Evolutionary conservation across 1,284 basidiomycete species (phyloP), one percentile per base, ranked within the genome.

Genomic region (Cutaneotrichosporon arboriforme): DNA sequence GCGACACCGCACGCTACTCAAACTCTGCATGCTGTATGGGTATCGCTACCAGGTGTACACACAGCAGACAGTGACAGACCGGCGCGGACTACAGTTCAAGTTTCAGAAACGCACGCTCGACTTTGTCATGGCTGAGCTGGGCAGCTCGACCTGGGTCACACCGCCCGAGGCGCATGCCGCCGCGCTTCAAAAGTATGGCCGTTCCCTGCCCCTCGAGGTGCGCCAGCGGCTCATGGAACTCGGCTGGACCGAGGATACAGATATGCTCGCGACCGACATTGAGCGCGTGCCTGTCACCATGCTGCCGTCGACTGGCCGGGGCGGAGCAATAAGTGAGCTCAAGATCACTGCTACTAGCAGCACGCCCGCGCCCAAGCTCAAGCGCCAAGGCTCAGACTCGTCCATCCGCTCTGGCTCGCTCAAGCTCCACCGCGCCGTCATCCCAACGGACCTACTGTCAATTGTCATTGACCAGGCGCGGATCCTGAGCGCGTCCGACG

Each of bases 401-500:
- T 57, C 45, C 36, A 22, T 8, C 15, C 33, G 15, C 17, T 46
- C 40, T 20, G 37, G n/a, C 34, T 17, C 31, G 21, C 14, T 4
- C 18, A 51, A 51, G n/a, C 34, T 46, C 4, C 57, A 51, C 5
- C 50, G 53, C 1, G 52, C 68, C 0, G 43, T 73, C 4, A 58
- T 73, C 17, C 63, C 69, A 5, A 69, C 69, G 1, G 36, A 62
- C 17, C 37, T 71, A 2, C 31, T 63, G 4, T 39, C 54, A 2
- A 38, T 68, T 0, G 52, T 64, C 33, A 54, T 47, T 17, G 60
- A 68, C n/a, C 70, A 73, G 49, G 65, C 64, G 12, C 42, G 52
- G 1, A 17, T 66, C 4, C 72, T 87, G 52, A 77, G 80, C 1
- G 77, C 77, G 41, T 84, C 86, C 57, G 58, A 71, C 18, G 80